phyloP scores from a whole-genome alignment of 805 yeast genomes.

The Naumovozyma castellii region DNA sequence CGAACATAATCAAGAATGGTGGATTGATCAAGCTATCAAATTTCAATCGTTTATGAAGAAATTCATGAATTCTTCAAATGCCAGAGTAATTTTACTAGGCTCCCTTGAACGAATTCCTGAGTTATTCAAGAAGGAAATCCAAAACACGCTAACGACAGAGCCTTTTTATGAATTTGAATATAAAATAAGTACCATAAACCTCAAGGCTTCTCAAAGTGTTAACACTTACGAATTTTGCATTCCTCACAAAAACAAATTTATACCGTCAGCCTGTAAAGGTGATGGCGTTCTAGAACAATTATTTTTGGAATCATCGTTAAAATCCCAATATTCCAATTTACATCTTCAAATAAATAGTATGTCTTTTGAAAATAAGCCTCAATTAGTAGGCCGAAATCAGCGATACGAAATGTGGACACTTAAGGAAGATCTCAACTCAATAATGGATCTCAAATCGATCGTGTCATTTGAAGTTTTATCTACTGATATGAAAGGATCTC shows the following conservation, averaged over 20 bases:
- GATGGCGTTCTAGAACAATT: constrained; percentile 17
- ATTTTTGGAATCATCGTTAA: constrained; percentile 7
- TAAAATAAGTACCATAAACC: constrained; percentile 10
- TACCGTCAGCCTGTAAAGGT: constrained; percentile 9
- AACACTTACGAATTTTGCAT: constrained; percentile 3
- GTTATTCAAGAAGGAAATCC: background rate
- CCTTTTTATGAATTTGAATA: constrained; percentile 39
- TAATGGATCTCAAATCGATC: constrained; percentile 28
- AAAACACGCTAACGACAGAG: constrained; percentile 24
- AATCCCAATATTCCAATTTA: constrained; percentile 26
- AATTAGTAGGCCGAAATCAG: constrained; percentile 28
- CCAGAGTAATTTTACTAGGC: constrained; percentile 32
- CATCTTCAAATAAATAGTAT: constrained; percentile 29
- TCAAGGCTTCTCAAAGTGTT: background rate
- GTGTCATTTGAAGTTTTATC: constrained; percentile 40
- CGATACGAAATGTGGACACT: constrained; percentile 46
- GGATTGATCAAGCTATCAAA: constrained; percentile 34
- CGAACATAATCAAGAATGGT: constrained; percentile 30
- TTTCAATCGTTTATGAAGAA: constrained; percentile 30
- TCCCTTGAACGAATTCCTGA: constrained; percentile 6
- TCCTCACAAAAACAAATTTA: constrained; percentile 10
- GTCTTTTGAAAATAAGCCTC: constrained; percentile 28
- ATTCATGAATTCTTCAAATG: constrained; percentile 26
- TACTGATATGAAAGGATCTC: constrained; percentile 25
- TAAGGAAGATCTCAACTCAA: constrained; percentile 24